Conservation (phyloP, 345 rosid species). For the Salix viminalis region DNA sequence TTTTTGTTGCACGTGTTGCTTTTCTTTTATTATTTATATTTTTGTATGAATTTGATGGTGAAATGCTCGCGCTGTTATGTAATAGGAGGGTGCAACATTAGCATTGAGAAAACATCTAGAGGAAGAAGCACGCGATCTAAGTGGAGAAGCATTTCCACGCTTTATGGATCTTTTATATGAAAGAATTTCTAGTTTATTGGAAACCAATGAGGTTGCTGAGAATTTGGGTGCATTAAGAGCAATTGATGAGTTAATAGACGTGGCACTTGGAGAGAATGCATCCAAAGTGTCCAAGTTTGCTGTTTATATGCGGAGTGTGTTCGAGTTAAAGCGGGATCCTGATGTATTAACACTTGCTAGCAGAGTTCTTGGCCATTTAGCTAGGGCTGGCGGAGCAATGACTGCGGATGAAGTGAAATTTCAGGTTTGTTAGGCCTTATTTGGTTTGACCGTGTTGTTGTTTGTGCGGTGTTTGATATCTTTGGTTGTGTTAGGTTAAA, state of each 20-base stretch:
- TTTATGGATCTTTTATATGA: slow-evolving; percentile 86
- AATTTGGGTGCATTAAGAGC: slow-evolving; percentile 91
- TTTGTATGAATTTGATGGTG: slow-evolving; percentile 4
- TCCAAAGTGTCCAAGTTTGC: slow-evolving; percentile 90
- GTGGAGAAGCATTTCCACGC: slow-evolving; percentile 83
- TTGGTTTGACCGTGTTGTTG: not conserved
- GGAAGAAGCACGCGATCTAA: slow-evolving; percentile 81
- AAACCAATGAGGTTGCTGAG: slow-evolving; percentile 71
- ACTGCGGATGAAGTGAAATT: slow-evolving; percentile 95
- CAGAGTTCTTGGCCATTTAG: slow-evolving; percentile 92
- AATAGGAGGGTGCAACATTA: slow-evolving; percentile 74
- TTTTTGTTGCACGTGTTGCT: not conserved
- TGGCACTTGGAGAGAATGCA: slow-evolving; percentile 92
- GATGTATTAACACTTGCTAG: slow-evolving; percentile 87
- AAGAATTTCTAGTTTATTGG: slow-evolving; percentile 59
- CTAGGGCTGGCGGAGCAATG: slow-evolving; percentile 98
- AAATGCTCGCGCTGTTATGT: slow-evolving; percentile 8
- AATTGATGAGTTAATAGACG: slow-evolving; percentile 86
- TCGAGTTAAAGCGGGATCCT: slow-evolving; percentile 79
- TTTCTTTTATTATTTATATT: not conserved
- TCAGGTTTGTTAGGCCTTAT: slow-evolving; percentile 51
- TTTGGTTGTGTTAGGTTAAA: slow-evolving; percentile 52
- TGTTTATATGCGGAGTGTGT: slow-evolving; percentile 61
- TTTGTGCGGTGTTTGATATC: slow-evolving; percentile 6
- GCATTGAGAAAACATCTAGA: slow-evolving; percentile 84